These are phyloP conservation scores for Onygenales sp. DNA, from an alignment of 2,329 filamentous ascomycete genomes.

Conservation along the genomic window DNA sequence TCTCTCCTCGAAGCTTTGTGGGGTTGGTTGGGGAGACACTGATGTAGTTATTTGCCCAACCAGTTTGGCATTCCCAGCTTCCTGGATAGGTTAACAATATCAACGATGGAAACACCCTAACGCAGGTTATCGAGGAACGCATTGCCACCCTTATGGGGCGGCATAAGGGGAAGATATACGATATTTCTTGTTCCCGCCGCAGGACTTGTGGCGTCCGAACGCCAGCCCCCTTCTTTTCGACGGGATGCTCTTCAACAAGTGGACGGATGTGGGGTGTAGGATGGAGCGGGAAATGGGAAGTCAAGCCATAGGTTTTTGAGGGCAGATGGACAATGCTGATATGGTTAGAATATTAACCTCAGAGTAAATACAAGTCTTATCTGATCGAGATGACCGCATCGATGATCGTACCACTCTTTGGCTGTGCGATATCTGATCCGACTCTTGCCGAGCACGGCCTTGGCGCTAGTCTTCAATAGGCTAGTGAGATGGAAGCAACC, in stretches of 20 bases:
- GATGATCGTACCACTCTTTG: background rate
- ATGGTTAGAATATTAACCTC: too few species aligned
- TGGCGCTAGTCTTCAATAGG: background rate
- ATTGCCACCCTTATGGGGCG: slow-evolving; percentile 49
- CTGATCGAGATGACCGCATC: background rate
- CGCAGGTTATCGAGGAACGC: slow-evolving; percentile 50
- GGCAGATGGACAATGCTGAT: too few species aligned
- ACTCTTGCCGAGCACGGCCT: slow-evolving; percentile 3
- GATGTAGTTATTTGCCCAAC: background rate
- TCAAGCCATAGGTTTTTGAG: too few species aligned
- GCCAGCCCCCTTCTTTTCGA: slow-evolving; percentile 35
- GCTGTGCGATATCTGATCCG: slow-evolving; percentile 8
- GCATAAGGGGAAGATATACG: slow-evolving; percentile 51
- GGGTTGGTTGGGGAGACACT: background rate
- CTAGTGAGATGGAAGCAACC: background rate
- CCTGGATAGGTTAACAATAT: slow-evolving; percentile 50
- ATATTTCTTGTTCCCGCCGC: background rate
- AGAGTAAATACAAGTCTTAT: background rate
- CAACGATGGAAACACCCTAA: slow-evolving; percentile 43
- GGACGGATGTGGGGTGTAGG: too few species aligned
- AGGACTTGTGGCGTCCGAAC: slow-evolving; percentile 33
- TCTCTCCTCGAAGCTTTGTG: slow-evolving; percentile 37
- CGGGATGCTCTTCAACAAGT: background rate
- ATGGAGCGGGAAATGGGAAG: too few species aligned
- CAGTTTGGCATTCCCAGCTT: slow-evolving; percentile 21